A percentile compares a stretch with the other conserved stretches of the same genome.
These are phyloP conservation scores for Russula earlei DNA, from an alignment of 768 basidiomycete species.

Conservation along the genomic window DNA sequence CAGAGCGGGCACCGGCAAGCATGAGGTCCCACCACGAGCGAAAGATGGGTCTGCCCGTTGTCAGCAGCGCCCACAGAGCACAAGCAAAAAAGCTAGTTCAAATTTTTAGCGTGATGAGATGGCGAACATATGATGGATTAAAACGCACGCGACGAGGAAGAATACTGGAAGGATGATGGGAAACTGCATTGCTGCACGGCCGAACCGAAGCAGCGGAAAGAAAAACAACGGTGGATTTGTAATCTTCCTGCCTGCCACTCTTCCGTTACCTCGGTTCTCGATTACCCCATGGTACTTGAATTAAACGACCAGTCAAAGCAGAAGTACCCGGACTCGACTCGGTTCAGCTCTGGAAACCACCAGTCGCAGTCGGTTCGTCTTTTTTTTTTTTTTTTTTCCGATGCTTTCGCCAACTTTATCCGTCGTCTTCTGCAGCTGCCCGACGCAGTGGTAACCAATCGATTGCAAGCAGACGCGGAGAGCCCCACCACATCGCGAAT, in stretches of 20 bases:
- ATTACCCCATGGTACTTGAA: background rate
- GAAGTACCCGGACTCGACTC: background rate
- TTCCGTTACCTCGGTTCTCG: background rate
- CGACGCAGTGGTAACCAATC: slow-evolving; percentile 15
- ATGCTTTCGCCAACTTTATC: background rate
- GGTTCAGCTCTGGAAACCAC: background rate
- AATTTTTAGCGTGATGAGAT: background rate
- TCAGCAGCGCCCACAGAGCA: slow-evolving; percentile 58
- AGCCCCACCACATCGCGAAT: slow-evolving; percentile 28
- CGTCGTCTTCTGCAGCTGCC: slow-evolving; percentile 10
- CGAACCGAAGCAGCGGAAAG: background rate
- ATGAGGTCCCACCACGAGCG: slow-evolving; percentile 35
- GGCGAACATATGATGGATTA: background rate
- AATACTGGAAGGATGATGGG: background rate
- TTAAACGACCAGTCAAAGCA: background rate
- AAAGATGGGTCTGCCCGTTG: slow-evolving; percentile 47
- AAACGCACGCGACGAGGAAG: slow-evolving; percentile 2
- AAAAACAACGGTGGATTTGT: slow-evolving; percentile 1
- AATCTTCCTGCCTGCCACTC: background rate
- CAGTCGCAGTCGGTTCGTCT: background rate
- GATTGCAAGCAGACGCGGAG: slow-evolving; percentile 33
- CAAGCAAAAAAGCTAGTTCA: slow-evolving; percentile 38
- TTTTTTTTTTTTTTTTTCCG: background rate
- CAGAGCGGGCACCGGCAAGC: slow-evolving; percentile 32
- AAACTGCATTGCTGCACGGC: background rate